A percentile compares a stretch with the other conserved stretches of the same genome.
phyloP scores from a whole-genome alignment of 2,329 filamentous ascomycete species.

The Didymella keratinophila region DNA sequence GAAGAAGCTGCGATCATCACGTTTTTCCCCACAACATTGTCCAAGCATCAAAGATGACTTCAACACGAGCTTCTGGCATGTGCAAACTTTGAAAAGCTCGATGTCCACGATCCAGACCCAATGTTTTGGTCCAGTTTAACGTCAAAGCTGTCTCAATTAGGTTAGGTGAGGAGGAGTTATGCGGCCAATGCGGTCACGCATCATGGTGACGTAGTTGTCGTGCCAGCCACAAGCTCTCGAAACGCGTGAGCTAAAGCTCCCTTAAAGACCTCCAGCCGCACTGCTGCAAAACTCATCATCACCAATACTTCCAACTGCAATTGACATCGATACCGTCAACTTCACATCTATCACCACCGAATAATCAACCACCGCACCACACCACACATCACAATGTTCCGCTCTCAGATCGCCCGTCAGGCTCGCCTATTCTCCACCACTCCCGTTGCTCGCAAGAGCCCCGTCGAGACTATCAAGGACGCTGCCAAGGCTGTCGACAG shows the following conservation, averaged over 20 bases:
- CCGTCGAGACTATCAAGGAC: constrained; percentile 65
- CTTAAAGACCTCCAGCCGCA: constrained; percentile 18
- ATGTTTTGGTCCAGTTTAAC: constrained; percentile 8
- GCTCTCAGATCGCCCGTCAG: constrained; percentile 55
- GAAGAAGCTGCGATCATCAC: background rate
- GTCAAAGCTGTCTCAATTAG: constrained; percentile 15
- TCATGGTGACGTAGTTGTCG: background rate
- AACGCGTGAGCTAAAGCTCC: constrained; percentile 8
- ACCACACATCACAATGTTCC: constrained; percentile 53
- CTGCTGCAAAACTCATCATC: constrained; percentile 3
- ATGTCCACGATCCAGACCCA: constrained; percentile 25
- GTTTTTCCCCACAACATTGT: background rate
- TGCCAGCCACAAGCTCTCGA: constrained; percentile 3
- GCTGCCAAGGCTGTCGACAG: constrained; percentile 66
- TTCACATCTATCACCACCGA: constrained; percentile 15
- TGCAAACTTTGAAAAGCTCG: constrained; percentile 7
- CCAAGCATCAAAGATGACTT: background rate
- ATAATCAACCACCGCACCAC: constrained; percentile 8
- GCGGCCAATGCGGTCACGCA: background rate
- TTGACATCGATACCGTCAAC: constrained; percentile 7
- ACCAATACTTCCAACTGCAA: constrained; percentile 14
- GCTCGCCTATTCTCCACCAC: constrained; percentile 64
- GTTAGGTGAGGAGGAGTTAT: constrained; percentile 3
- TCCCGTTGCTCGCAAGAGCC: constrained; percentile 57
- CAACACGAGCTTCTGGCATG: constrained; percentile 2